Evolutionary conservation across 2,329 filamentous ascomycete genomes (phyloP), one percentile per base, ranked within the genome.

Genomic region (Xylariales sp.): DNA sequence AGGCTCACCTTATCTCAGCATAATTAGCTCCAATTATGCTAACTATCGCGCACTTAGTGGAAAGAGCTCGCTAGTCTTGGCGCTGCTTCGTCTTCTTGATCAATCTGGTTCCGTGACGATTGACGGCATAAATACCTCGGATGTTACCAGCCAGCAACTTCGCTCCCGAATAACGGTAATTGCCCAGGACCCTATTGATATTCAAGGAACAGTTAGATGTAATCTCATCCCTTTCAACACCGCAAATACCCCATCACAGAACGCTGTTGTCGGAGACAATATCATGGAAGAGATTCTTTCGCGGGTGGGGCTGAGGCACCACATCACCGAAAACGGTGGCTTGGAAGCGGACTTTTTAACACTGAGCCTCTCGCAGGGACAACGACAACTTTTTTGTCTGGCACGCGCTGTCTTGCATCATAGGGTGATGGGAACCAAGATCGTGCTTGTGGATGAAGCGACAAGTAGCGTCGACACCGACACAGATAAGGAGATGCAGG

Each of bases 381-480:
- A 32, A n/a, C 17, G 16, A 32, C 30, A 32, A 18, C 17, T 32
- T 5, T 18, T 32, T 7, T 32, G 30, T 18, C 11, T 32, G 6
- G 30, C 30, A 7, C 28, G 28, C 14, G 28, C 28, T 16, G 28
- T 30, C 28, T 19, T 14, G 31, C 30, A 25, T 25, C 23, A 25
- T 25, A 25, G n/a, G n/a, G 23, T 25, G 23, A 31, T 4, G 17
- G 5, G 14, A 3, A 17, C n/a, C 4, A 32, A 18, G 16, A 12
- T 21, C 18, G 5, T 37, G 7, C 43, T 18, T 33, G 2, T 42
- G 45, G 24, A 47, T 49, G 8, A 43, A 14, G 5, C 30, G 15
- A 20, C 30, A 8, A 33, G 18, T 10, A 32, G 19, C n/a, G n/a
- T 25, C 23, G 23, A 25, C 23, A 25, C 8, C n/a, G 23, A 25